Conservation (phyloP, 306 rosid genomes). For the Inga leiocalycina region DNA sequence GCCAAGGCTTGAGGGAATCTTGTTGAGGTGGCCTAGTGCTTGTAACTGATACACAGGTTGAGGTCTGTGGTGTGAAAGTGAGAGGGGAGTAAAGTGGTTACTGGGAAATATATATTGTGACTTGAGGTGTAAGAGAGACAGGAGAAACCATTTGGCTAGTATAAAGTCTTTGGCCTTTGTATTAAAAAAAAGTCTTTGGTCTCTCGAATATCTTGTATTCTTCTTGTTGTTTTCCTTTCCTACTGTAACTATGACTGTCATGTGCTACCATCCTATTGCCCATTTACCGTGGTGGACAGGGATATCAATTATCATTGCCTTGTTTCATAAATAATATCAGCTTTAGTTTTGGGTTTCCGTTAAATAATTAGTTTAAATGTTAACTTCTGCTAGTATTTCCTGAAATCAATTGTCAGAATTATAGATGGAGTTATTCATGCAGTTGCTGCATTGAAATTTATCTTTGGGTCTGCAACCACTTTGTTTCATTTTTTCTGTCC, state of each 20-base stretch:
- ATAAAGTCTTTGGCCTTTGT: background rate
- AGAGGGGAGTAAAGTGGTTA: background rate
- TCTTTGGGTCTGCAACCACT: background rate
- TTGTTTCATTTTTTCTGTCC: background rate
- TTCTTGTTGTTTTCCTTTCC: background rate
- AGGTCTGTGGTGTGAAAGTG: background rate
- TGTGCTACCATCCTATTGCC: background rate
- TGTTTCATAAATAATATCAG: background rate
- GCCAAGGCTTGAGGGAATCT: background rate
- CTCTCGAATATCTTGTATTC: background rate
- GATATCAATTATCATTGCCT: background rate
- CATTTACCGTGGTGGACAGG: background rate
- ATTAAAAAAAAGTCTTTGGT: background rate
- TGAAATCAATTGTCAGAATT: conserved; percentile 6
- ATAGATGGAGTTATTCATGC: background rate
- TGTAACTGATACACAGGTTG: background rate
- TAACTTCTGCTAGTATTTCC: conserved; percentile 22
- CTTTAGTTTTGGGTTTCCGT: background rate
- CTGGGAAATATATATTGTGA: background rate
- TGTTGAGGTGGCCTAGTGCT: background rate
- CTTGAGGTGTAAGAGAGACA: background rate
- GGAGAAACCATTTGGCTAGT: background rate
- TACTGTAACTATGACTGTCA: background rate
- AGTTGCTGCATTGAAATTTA: background rate
- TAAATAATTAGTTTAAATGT: background rate